Conservation (phyloP, 2,329 filamentous ascomycete genomes). For the Botrytis medusae region DNA sequence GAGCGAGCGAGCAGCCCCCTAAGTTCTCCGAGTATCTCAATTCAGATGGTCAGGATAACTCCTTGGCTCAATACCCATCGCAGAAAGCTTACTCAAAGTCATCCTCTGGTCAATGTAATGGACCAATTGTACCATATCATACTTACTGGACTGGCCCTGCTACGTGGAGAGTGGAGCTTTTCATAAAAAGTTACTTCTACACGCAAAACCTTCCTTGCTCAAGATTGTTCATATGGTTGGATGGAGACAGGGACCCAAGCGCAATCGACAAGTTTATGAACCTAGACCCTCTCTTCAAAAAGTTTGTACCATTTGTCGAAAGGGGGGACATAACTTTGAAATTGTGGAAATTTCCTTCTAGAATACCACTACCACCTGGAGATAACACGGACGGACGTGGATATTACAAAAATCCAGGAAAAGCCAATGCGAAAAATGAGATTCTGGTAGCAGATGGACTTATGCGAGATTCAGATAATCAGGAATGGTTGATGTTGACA, state of each 20-base stretch:
- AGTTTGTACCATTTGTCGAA: constrained; percentile 53
- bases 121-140: constrained; percentile 56
- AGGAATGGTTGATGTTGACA: constrained; percentile 54
- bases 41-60: constrained; percentile 40
- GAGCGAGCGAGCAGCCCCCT: constrained; percentile 39
- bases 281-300: constrained; percentile 51
- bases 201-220: constrained; percentile 57
- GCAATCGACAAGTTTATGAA: constrained; percentile 53
- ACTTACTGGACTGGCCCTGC: constrained; percentile 58
- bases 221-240: constrained; percentile 54
- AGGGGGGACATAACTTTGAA: constrained; percentile 53
- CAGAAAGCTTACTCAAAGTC: constrained; percentile 44
- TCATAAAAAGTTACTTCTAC: constrained; percentile 57
- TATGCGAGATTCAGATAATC: constrained; percentile 48
- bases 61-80: constrained; percentile 37
- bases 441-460: constrained; percentile 51
- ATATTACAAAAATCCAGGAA: constrained; percentile 49
- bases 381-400: constrained; percentile 50
- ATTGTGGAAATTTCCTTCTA: constrained; percentile 53
- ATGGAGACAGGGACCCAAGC: constrained; percentile 51
- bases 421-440: constrained; percentile 41
- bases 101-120: constrained; percentile 51
- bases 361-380: constrained; percentile 51
- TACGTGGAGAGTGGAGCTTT: constrained; percentile 56
- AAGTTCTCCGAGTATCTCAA: constrained; percentile 38